Conservation (phyloP, 345 rosid species). For the Aquilaria malaccensis region DNA sequence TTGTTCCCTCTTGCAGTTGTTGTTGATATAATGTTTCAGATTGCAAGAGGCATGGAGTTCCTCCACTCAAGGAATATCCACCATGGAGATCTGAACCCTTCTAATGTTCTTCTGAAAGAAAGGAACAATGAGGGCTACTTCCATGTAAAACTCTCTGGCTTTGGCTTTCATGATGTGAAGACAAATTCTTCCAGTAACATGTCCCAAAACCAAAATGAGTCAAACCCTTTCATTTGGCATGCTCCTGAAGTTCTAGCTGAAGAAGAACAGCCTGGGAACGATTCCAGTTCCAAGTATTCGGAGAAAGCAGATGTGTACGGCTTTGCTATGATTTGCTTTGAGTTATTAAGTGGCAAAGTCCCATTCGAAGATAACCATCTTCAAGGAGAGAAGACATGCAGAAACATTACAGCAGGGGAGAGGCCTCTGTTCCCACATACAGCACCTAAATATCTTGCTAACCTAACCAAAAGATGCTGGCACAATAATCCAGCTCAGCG, state of each 20-base stretch:
- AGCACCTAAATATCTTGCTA: constrained; percentile 67
- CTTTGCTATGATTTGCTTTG: constrained; percentile 85
- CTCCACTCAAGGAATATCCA: constrained; percentile 54
- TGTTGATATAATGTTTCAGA: constrained; percentile 79
- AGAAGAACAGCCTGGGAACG: constrained; percentile 30
- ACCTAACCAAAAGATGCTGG: constrained; percentile 81
- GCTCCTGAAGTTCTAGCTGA: constrained; percentile 82
- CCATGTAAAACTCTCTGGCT: constrained; percentile 68
- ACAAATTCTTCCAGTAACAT: constrained; percentile 24
- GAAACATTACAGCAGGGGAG: constrained; percentile 66
- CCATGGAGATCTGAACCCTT: constrained; percentile 74
- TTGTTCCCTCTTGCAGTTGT: constrained; percentile 54
- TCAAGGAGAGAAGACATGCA: constrained; percentile 70
- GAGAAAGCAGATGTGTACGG: constrained; percentile 93
- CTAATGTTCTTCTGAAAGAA: constrained; percentile 56
- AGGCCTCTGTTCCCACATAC: constrained; percentile 79
- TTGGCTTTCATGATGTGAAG: constrained; percentile 32
- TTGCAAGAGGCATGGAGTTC: constrained; percentile 91
- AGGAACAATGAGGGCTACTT: constrained; percentile 57
- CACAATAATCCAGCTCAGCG: constrained; percentile 60
- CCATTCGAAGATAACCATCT: constrained; percentile 93
- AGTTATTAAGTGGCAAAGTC: constrained; percentile 75
- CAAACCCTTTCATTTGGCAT: constrained; percentile 60
- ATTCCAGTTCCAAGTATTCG: constrained; percentile 31
- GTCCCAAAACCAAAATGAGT: constrained; percentile 18